Conservation (phyloP, 805 yeast species). For the Starmera amethionina region DNA sequence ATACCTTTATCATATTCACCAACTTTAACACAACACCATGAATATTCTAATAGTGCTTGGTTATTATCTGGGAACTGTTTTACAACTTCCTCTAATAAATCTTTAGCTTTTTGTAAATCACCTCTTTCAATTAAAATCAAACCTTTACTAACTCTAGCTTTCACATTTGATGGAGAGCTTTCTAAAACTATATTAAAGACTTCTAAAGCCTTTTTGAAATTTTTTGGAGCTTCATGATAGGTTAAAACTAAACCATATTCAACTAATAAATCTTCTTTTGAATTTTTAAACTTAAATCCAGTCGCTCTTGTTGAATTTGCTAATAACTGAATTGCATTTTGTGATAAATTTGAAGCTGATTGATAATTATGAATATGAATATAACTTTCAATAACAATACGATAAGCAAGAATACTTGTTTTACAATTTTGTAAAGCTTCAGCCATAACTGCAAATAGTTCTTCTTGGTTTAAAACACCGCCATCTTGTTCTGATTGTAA, state of each 20-base stretch:
- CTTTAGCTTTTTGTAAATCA: slow-evolving; percentile 43
- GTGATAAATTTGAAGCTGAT: slow-evolving; percentile 49
- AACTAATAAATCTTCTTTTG: slow-evolving; percentile 52
- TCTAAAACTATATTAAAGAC: slow-evolving; percentile 55
- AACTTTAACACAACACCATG: slow-evolving; percentile 67
- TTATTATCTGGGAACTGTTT: slow-evolving; percentile 38
- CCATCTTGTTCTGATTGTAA: slow-evolving; percentile 16
- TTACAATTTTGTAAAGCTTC: slow-evolving; percentile 39
- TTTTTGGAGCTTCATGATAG: slow-evolving; percentile 84
- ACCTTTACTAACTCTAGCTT: slow-evolving; percentile 77
- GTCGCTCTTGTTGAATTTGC: slow-evolving; percentile 36
- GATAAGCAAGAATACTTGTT: slow-evolving; percentile 46
- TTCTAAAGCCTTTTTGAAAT: slow-evolving; percentile 63
- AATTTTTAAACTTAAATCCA: slow-evolving; percentile 37
- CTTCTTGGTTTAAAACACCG: slow-evolving; percentile 32
- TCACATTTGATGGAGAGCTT: slow-evolving; percentile 34
- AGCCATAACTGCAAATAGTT: slow-evolving; percentile 37
- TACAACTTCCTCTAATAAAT: slow-evolving; percentile 41
- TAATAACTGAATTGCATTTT: slow-evolving; percentile 46
- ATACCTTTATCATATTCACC: slow-evolving; percentile 45
- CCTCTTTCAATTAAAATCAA: slow-evolving; percentile 62
- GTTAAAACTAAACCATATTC: slow-evolving; percentile 70
- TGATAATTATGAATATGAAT: slow-evolving; percentile 54
- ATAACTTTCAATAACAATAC: slow-evolving; percentile 55
- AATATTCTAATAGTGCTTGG: slow-evolving; percentile 57